Evolutionary conservation across 164 flowering plant genomes (phyloP).

Genomic region (Annona squamosa): DNA sequence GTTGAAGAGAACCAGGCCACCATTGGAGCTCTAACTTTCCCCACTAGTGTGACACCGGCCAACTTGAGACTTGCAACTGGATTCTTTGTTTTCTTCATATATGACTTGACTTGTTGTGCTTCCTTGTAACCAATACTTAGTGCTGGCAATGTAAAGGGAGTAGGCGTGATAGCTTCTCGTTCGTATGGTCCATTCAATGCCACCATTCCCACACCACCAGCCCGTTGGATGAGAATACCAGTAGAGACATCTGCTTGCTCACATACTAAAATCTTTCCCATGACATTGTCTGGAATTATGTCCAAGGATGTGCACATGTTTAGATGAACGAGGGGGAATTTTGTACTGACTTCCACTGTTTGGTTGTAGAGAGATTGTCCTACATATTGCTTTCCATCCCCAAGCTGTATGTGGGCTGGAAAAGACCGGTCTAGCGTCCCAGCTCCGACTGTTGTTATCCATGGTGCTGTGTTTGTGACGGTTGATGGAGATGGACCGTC

Average conservation of each 20-base stretch:
- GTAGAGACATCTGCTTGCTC: not conserved
- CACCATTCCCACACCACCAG: conserved; percentile 11
- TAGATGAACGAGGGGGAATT: not conserved
- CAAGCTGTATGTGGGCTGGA: not conserved
- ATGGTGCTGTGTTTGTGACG: conserved; percentile 1
- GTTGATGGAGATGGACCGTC: not conserved
- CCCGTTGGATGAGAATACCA: conserved; percentile 1
- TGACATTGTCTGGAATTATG: conserved; percentile 4
- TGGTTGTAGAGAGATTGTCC: conserved; percentile 4
- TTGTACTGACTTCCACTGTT: not conserved
- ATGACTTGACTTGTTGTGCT: not conserved
- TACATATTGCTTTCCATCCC: not conserved
- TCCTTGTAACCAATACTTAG: not conserved
- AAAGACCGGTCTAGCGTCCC: conserved; percentile 7
- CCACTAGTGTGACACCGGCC: not conserved
- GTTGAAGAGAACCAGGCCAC: conserved; percentile 7
- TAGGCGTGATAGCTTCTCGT: not conserved
- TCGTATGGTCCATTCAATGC: not conserved
- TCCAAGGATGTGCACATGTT: not conserved
- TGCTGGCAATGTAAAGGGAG: conserved; percentile 1
- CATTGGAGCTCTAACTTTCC: not conserved
- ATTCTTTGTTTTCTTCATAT: not conserved
- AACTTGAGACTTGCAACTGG: conserved; percentile 3
- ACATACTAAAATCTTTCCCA: conserved; percentile 11
- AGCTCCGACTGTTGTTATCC: conserved; percentile 12